Evolutionary conservation across 1,284 basidiomycete genomes (phyloP).

Genomic region (Fomitopsis betulina): DNA sequence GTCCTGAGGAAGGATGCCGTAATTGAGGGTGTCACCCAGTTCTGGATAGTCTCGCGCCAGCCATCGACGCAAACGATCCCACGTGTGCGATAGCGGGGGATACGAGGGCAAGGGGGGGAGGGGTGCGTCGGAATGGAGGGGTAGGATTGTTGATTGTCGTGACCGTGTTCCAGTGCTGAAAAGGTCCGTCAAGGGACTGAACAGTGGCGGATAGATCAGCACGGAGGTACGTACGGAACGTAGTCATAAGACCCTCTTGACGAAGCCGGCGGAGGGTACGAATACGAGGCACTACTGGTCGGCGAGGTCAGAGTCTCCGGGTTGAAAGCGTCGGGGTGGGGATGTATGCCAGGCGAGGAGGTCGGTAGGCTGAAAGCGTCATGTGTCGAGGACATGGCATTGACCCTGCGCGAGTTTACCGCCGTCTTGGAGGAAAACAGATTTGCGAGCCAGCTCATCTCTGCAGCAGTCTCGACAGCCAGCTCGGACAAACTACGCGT

Average conservation of each 20-base stretch:
- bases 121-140: conserved; percentile 45
- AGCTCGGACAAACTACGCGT: conserved; percentile 7
- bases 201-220: not conserved
- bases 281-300: conserved; percentile 50
- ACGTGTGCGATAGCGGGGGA: conserved; percentile 74
- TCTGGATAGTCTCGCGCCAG: conserved; percentile 83
- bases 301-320: conserved; percentile 46
- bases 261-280: conserved; percentile 71
- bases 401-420: conserved; percentile 41
- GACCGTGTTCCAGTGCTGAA: conserved; percentile 37
- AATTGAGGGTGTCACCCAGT: conserved; percentile 87
- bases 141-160: conserved; percentile 56
- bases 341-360: conserved; percentile 52
- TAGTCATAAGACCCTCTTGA: conserved; percentile 49
- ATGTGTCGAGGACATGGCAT: conserved; percentile 66
- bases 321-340: conserved; percentile 56
- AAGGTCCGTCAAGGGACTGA: conserved; percentile 4
- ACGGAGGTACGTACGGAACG: conserved; percentile 51
- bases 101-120: conserved; percentile 49
- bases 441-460: conserved; percentile 69
- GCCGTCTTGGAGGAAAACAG: conserved; percentile 50
- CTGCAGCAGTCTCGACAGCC: not conserved
- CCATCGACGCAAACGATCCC: conserved; percentile 75
- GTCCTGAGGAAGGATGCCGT: conserved; percentile 73
- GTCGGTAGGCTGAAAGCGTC: conserved; percentile 78